Conservation (phyloP, 768 basidiomycete species). For the Calocybe indica region DNA sequence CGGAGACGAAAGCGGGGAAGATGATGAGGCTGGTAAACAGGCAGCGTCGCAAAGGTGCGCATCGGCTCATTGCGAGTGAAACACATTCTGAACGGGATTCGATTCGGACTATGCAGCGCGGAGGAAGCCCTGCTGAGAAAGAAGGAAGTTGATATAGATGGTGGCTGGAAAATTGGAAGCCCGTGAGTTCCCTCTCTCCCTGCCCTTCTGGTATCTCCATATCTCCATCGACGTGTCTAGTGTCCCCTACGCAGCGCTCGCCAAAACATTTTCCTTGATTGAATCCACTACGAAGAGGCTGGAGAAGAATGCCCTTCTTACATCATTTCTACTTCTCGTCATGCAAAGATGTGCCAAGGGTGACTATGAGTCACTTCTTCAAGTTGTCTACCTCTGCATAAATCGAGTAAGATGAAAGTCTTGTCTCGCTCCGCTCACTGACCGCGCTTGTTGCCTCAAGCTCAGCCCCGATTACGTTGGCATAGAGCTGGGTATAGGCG, state of each 20-base stretch:
- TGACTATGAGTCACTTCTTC: constrained; percentile 71
- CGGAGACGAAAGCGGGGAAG: constrained; percentile 22
- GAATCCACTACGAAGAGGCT: constrained; percentile 93
- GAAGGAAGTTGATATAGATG: constrained; percentile 68
- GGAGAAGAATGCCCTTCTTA: constrained; percentile 87
- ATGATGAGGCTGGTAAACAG: constrained; percentile 27
- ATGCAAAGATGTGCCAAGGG: constrained; percentile 78
- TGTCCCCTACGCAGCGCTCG: constrained; percentile 90
- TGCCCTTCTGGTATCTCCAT: background rate
- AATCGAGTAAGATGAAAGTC: constrained; percentile 62
- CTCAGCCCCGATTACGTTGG: constrained; percentile 93
- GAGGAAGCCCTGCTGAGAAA: constrained; percentile 57
- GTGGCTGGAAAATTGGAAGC: constrained; percentile 80
- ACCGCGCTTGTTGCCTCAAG: constrained; percentile 31
- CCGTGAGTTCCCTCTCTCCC: constrained; percentile 49
- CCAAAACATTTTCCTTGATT: constrained; percentile 83
- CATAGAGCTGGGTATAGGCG: constrained; percentile 93
- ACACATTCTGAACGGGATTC: background rate
- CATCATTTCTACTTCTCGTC: constrained; percentile 83
- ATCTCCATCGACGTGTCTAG: constrained; percentile 30
- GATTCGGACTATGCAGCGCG: constrained; percentile 39
- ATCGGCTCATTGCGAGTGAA: background rate
- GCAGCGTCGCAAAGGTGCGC: constrained; percentile 64
- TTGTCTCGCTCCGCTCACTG: constrained; percentile 1
- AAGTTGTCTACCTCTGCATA: constrained; percentile 93